phyloP scores from a whole-genome alignment of 139 green algal species.

The Ulvella scutata region DNA sequence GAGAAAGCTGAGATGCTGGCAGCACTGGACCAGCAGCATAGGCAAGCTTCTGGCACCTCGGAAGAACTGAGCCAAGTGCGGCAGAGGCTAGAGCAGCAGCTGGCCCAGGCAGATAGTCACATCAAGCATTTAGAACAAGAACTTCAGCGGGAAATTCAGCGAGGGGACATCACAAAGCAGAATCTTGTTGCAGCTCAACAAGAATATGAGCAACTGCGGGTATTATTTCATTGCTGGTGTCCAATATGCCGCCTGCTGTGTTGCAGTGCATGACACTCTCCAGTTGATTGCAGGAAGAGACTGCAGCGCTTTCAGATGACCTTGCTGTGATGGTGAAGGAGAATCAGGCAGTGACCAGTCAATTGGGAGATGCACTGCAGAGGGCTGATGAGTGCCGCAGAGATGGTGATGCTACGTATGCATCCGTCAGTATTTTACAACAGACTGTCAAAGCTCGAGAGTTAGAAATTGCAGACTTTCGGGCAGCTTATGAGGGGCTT shows the following conservation, averaged over 20 bases:
- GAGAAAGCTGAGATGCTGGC: not conserved
- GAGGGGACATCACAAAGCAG: not conserved
- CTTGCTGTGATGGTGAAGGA: slow-evolving; percentile 1
- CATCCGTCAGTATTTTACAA: not conserved
- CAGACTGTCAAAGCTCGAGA: not conserved
- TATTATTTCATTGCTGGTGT: not conserved
- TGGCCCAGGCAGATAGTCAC: not conserved
- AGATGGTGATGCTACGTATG: not conserved
- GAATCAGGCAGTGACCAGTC: not conserved
- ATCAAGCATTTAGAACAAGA: not conserved
- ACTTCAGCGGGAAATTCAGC: not conserved
- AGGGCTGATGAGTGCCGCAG: not conserved
- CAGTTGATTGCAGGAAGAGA: not conserved
- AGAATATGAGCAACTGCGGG: not conserved
- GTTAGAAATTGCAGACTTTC: not conserved
- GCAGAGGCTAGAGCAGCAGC: not conserved
- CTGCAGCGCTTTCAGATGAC: not conserved
- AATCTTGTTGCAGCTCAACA: not conserved
- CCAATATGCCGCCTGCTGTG: not conserved
- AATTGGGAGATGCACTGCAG: not conserved
- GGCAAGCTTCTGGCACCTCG: not conserved
- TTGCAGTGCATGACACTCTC: not conserved
- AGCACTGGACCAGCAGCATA: not conserved
- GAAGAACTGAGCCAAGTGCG: not conserved
- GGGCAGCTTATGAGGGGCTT: not conserved